Base-by-base conservation (phyloP, 768 basidiomycete genomes). In the Basidioascus undulatus region DNA sequence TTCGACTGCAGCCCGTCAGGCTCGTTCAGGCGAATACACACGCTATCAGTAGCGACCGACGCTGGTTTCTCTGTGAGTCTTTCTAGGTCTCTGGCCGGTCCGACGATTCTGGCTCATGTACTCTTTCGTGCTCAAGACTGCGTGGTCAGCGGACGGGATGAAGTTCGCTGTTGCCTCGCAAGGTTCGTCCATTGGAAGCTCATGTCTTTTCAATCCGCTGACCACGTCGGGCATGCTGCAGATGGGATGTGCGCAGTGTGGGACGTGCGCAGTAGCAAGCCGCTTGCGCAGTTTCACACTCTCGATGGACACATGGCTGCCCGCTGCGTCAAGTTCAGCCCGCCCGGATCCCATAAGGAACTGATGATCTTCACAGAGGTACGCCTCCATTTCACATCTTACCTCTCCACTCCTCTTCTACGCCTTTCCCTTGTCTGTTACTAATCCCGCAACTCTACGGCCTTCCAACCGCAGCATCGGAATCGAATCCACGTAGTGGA, bases 341-440 rank as follows among this genome's bases (percentile, higher is more conserved):
- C 68, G 15, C 66, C 68, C 4, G 70, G 70, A 18, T 51, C 58
- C 33, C 69, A 72, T 20, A 67, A 70, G 49, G 83, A 89, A 59
- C 55, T 83, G 1, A 70, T 87, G 71, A 71, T 71, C 1, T 89
- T 84, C 57, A 80, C 82, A 12, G 83, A 86, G 71, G 80, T 82
- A 46, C 42, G 69, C 15, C 2, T 37, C 19, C n/a, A 13, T 23
- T 32, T 25, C 26, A 21, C 11, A n/a, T n/a, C n/a, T n/a, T n/a
- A n/a, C n/a, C n/a, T n/a, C n/a, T n/a, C n/a, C n/a, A n/a, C n/a
- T n/a, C n/a, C n/a, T n/a, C n/a, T n/a, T 31, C 28, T 19, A 3
- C 34, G 13, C 18, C 19, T 35, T 37, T n/a, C 26, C 13, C 37
- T 33, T 28, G 33, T 20, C 36, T 11, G 12, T 20, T 39, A 21